A percentile compares a stretch with the other conserved stretches of the same genome.
phyloP scores from a whole-genome alignment of 306 rosid genomes.

The Castanea sativa region DNA sequence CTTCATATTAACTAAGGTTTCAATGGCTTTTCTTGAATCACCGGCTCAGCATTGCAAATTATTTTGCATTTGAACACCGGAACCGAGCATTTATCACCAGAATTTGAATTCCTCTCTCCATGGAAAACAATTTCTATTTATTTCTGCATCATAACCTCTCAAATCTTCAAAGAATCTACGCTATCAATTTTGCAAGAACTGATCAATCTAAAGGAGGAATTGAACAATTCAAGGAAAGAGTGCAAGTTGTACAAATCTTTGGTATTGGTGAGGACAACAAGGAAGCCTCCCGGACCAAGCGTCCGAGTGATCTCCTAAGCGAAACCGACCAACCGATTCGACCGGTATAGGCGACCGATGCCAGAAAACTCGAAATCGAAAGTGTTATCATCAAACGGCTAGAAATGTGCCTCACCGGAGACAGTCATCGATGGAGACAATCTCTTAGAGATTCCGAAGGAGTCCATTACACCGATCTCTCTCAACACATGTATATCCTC shows the following conservation, averaged over 20 bases:
- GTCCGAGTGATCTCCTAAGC: conserved; percentile 44
- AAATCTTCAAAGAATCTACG: conserved; percentile 30
- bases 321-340: conserved; percentile 20
- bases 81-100: conserved; percentile 23
- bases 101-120: not conserved
- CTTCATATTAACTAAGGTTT: conserved; percentile 47
- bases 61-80: conserved; percentile 41
- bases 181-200: conserved; percentile 42
- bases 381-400: conserved; percentile 23
- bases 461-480: conserved; percentile 40
- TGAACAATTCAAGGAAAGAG: conserved; percentile 50
- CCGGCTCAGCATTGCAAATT: conserved; percentile 34
- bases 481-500: conserved; percentile 44
- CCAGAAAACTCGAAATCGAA: conserved; percentile 54
- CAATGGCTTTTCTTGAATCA: conserved; percentile 41
- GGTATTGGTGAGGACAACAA: conserved; percentile 39
- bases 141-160: conserved; percentile 51
- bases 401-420: conserved; percentile 22
- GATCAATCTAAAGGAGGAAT: conserved; percentile 34
- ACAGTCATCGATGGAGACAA: conserved; percentile 36
- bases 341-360: conserved; percentile 20
- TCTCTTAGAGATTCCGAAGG: conserved; percentile 42
- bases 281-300: conserved; percentile 45
- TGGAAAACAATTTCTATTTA: not conserved
- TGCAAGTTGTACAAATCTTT: conserved; percentile 47